Evolutionary conservation across 2,329 filamentous ascomycete species (phyloP).

Genomic region (Ceratocystis diversiconidia): DNA sequence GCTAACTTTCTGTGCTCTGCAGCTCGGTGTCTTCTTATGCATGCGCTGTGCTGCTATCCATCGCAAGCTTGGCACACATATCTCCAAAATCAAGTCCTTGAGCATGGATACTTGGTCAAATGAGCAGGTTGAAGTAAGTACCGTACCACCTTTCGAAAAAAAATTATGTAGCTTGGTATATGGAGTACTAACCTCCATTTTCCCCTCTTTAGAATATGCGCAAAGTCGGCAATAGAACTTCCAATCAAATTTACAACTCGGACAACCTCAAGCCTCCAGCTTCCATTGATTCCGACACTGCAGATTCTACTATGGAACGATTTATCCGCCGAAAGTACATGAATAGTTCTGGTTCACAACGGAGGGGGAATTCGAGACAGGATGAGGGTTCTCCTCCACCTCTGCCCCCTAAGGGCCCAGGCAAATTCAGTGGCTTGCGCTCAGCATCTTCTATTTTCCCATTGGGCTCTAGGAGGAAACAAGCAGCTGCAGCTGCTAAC

Average conservation of each 20-base stretch:
- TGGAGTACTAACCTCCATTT: slow-evolving; percentile 1
- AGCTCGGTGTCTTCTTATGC: slow-evolving; percentile 92
- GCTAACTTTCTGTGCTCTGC: background rate
- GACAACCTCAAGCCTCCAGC: slow-evolving; percentile 69
- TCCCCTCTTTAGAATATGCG: slow-evolving; percentile 63
- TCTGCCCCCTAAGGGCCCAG: slow-evolving; percentile 46
- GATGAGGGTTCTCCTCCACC: slow-evolving; percentile 44
- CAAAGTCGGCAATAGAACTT: slow-evolving; percentile 69
- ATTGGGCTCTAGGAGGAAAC: slow-evolving; percentile 45
- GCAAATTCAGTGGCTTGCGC: slow-evolving; percentile 42
- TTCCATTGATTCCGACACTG: slow-evolving; percentile 81
- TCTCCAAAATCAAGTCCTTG: slow-evolving; percentile 96
- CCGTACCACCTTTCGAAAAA: background rate
- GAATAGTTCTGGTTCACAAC: slow-evolving; percentile 29
- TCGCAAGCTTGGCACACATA: slow-evolving; percentile 91
- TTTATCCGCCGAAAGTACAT: slow-evolving; percentile 94
- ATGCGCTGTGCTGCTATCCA: slow-evolving; percentile 95
- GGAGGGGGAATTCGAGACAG: slow-evolving; percentile 33
- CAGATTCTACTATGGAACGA: slow-evolving; percentile 84
- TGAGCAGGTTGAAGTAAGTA: slow-evolving; percentile 83
- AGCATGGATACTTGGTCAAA: slow-evolving; percentile 97
- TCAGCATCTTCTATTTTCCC: slow-evolving; percentile 55
- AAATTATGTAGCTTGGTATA: background rate
- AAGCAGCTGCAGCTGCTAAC: slow-evolving; percentile 25
- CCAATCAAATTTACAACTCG: slow-evolving; percentile 83